Base-by-base conservation (phyloP, 202 grass and related monocot genomes). In the Setaria viridis region DNA sequence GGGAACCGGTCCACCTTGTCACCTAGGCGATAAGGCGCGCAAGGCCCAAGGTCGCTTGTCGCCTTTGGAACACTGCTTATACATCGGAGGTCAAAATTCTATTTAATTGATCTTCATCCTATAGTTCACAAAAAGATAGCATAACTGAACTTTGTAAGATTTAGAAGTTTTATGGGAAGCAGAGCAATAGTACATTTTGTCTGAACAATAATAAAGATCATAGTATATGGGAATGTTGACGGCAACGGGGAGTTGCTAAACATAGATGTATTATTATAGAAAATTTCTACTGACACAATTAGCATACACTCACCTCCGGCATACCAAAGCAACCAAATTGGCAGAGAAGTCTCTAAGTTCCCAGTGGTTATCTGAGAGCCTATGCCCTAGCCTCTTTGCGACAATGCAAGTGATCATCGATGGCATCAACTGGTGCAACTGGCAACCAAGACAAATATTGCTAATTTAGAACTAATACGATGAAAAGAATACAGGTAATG, bases 391-490 rank as follows among this genome's bases (percentile, higher is more conserved):
- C 72, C 84, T 92, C 94, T 99, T 99, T 1, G 93, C 87, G 51
- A 99, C 88, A 70, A 96, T 89, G 72, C 93, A 99, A 56, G 93
- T 96, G 47, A 93, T 93, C 67, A 96, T 96, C 16, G 93, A 90
- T 10, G 97, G 97, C 92, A 99, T 99, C 85, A 99, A 68, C 85
- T 99, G 97, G 91, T 91, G 88, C 82, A 99, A 88, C 97, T 96
- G 88, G 54, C 62, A 68, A 82, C 67, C 16, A 85, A 78, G 17
- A 78, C 3, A 84, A 92, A 89, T 80, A 50, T 34, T 80, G 56
- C 20, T n/a, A 25, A 62, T 79, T 76, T 70, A 78, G 19, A 10
- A 62, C 54, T n/a, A 76, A 51, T 55, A 58, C 58, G 62, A 43
- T 57, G 59, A 72, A 41, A 79, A 80, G 5, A 84, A 57, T 73